Base-by-base conservation (phyloP, 306 rosid species). In the Prunus salicina region DNA sequence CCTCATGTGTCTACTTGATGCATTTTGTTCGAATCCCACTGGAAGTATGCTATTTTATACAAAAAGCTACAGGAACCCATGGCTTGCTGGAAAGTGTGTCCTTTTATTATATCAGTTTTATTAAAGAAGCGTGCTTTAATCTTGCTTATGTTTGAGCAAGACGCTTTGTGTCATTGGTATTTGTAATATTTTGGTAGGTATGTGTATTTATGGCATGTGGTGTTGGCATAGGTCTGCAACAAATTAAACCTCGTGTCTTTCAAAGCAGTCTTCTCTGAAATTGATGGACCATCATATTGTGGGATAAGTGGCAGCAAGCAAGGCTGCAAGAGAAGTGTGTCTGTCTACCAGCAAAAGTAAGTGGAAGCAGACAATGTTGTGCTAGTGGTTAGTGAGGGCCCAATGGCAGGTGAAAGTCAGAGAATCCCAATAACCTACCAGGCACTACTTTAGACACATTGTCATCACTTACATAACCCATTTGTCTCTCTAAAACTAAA, bases 351-450 rank as follows among this genome's bases (percentile, higher is more conserved):
- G 38, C 53, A 38, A 22, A 57, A 20, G 41, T n/a, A 8, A 55
- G 67, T 22, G 55, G 66, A 56, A 38, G 38, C 55, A 38, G 66
- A 72, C 43, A 41, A 12, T 57, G 55, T 24, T 74, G 77, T 18
- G 19, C 2, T 18, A 14, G 55, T 53, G 43, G 46, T 71, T 49
- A 47, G 72, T 45, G 46, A 30, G 62, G 73, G 81, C 34, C 69
- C 72, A 51, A 24, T 41, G 25, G 53, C 60, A 8, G 82, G 27
- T 19, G 8, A 47, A 52, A 22, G 67, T 72, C 77, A 72, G 41
- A 51, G 25, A 50, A 49, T 49, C 73, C 53, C 49, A 16, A 45
- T 15, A 25, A 34, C 12, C 12, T 55, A 69, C 9, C 43, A 9
- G 57, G 28, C 60, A 27, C 10, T 30, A 49, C 43, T 38, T 38